phyloP scores from a whole-genome alignment of 78 protist genomes.

The Dictyostelium discoideum region DNA sequence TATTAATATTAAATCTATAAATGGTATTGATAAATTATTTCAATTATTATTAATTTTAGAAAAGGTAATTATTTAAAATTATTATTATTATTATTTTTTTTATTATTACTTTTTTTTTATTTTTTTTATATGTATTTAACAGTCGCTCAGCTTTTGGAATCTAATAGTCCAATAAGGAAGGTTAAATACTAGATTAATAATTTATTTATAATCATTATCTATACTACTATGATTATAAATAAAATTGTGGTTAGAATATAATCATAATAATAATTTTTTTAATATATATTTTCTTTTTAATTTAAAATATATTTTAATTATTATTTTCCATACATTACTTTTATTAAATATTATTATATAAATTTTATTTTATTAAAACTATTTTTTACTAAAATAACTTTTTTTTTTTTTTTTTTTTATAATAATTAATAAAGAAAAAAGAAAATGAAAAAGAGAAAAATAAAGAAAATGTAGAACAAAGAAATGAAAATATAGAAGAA shows the following conservation, averaged over 20 bases:
- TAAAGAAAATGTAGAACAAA: not conserved
- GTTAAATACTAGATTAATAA: not conserved
- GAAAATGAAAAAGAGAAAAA: constrained; percentile 28
- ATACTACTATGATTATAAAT: not conserved
- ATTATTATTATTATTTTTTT: not conserved
- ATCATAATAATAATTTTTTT: not conserved
- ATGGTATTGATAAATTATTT: constrained; percentile 64
- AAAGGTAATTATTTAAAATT: not conserved
- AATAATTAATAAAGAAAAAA: constrained; percentile 13
- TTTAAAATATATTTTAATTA: not conserved
- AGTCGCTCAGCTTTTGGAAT: not conserved
- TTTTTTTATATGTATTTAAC: not conserved
- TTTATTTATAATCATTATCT: not conserved
- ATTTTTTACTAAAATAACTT: not conserved
- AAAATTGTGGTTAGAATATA: not conserved
- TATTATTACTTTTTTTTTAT: not conserved
- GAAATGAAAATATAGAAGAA: not conserved
- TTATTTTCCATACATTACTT: not conserved
- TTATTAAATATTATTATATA: not conserved
- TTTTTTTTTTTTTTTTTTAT: not conserved
- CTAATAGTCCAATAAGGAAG: constrained; percentile 9
- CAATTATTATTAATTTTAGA: constrained; percentile 45
- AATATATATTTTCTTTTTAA: not conserved
- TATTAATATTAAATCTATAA: constrained; percentile 39
- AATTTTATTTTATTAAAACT: not conserved